Percentiles rank a stretch among this genome's conserved stretches.
Evolutionary conservation across 2,329 filamentous ascomycete genomes (phyloP).

Genomic region (Microdochium paspali): DNA sequence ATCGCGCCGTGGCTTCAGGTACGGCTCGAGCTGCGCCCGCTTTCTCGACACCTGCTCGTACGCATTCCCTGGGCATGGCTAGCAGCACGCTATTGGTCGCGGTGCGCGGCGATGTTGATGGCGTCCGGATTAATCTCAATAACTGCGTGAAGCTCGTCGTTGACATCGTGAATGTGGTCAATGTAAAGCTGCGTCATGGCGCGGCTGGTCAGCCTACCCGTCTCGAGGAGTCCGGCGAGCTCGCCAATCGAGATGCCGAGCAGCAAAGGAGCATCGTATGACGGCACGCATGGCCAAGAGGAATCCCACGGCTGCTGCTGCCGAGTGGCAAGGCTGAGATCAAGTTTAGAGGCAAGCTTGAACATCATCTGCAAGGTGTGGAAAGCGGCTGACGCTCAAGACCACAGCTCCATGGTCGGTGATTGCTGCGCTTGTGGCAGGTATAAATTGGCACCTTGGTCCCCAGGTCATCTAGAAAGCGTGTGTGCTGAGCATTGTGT

Average conservation of each 20-base stretch:
- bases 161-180: slow-evolving; percentile 13
- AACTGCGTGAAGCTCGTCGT: slow-evolving; percentile 18
- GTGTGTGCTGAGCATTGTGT: too few relatives aligned
- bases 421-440: too few relatives aligned
- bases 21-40: slow-evolving; percentile 3
- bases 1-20: slow-evolving; percentile 4
- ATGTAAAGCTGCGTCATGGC: slow-evolving; percentile 12
- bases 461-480: too few relatives aligned
- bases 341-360: too few relatives aligned
- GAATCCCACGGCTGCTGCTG: background rate
- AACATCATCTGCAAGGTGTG: too few relatives aligned
- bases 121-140: slow-evolving; percentile 26
- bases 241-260: slow-evolving; percentile 6
- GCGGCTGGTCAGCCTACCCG: slow-evolving; percentile 6
- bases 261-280: slow-evolving; percentile 25
- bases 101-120: slow-evolving; percentile 15
- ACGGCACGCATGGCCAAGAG: background rate
- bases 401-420: too few relatives aligned
- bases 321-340: background rate
- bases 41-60: slow-evolving; percentile 8
- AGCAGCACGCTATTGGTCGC: slow-evolving; percentile 20
- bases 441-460: too few relatives aligned
- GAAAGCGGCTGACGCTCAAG: too few relatives aligned
- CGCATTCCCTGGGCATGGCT: slow-evolving; percentile 15
- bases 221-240: slow-evolving; percentile 4